Conservation (phyloP, 164 flowering plant genomes). For the Nymphaea thermarum region DNA sequence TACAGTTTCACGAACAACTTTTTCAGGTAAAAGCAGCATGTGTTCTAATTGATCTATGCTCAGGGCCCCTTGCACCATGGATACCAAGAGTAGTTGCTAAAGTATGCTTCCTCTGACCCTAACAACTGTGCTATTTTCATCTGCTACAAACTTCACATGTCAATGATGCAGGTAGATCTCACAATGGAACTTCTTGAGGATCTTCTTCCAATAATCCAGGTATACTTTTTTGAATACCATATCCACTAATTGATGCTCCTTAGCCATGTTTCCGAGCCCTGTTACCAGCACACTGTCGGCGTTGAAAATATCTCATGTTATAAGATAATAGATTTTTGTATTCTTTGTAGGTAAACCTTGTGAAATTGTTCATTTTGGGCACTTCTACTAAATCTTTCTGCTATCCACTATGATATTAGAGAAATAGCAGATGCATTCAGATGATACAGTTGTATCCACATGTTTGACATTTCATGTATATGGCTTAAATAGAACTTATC, state of each 20-base stretch:
- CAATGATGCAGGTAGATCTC: constrained; percentile 54
- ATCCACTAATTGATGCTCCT: background rate
- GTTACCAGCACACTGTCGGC: too few relatives aligned
- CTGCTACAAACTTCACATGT: background rate
- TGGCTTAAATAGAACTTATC: too few relatives aligned
- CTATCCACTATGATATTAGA: too few relatives aligned
- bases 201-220: constrained; percentile 74
- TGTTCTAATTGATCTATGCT: constrained; percentile 78
- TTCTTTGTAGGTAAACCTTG: too few relatives aligned
- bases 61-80: constrained; percentile 76
- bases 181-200: constrained; percentile 81
- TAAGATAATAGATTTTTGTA: too few relatives aligned
- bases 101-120: constrained; percentile 21
- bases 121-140: background rate
- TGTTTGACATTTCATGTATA: too few relatives aligned
- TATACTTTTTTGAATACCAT: constrained; percentile 7
- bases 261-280: background rate
- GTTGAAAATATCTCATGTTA: too few relatives aligned
- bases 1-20: background rate
- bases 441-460: too few relatives aligned
- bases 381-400: too few relatives aligned
- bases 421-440: too few relatives aligned
- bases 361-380: too few relatives aligned
- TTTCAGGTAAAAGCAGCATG: constrained; percentile 80
- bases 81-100: constrained; percentile 61